Conservation (phyloP, 106 monocot genomes). For the Xerophyta viscosa region DNA sequence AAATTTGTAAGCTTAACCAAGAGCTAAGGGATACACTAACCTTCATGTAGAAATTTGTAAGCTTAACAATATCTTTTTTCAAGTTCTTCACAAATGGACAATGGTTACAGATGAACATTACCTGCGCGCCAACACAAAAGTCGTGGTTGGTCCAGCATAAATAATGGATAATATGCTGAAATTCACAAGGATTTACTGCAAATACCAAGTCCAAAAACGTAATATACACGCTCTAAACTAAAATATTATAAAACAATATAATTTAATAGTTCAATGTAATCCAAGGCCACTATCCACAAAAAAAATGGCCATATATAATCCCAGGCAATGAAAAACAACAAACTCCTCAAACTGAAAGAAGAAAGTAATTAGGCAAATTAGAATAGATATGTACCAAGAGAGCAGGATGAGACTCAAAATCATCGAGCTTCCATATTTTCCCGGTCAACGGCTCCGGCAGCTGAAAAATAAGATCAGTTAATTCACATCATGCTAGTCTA, state of each 20-base stretch:
- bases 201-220: too few species aligned
- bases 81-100: slow-evolving; percentile 94
- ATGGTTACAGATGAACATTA: slow-evolving; percentile 98
- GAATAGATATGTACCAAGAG: slow-evolving; percentile 40
- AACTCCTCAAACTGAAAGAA: neutral
- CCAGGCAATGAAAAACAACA: neutral
- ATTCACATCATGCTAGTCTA: neutral
- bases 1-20: neutral
- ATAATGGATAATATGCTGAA: too few species aligned
- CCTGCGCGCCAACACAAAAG: slow-evolving; percentile 33
- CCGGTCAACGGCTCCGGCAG: slow-evolving; percentile 88
- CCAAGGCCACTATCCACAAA: too few species aligned
- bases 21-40: slow-evolving; percentile 19
- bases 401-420: slow-evolving; percentile 77
- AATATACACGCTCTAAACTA: too few species aligned
- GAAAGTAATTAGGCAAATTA: neutral
- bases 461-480: slow-evolving; percentile 20
- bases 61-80: slow-evolving; percentile 81
- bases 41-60: slow-evolving; percentile 74
- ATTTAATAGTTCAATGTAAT: too few species aligned
- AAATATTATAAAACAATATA: too few species aligned
- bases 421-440: slow-evolving; percentile 78
- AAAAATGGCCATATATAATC: too few species aligned
- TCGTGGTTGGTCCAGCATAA: too few species aligned
- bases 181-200: too few species aligned